Evolutionary conservation across 2,329 filamentous ascomycete genomes (phyloP), one percentile per base, ranked within the genome.

Genomic region (Simplicillium sp.): DNA sequence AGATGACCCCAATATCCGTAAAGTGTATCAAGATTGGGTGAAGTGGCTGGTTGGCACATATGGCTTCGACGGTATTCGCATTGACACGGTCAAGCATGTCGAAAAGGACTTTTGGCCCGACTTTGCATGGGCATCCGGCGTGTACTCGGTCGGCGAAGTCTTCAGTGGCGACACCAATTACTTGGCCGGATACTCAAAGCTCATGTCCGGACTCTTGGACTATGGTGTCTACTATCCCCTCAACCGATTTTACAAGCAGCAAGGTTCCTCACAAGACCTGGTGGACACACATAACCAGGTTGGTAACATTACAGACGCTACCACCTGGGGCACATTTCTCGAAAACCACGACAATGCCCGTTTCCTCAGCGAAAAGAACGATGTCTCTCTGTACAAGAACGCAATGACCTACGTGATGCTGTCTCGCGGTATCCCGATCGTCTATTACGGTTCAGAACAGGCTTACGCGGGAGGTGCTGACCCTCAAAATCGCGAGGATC

Each of bases 361-460:
- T 16, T 77, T 75, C 54, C 55, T 71, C 16, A 68, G 60, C 45
- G 54, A 66, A 43, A 77, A 70, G 38, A 53, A 60, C 9, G 77
- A 82, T 50, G 54, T 68, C 7, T 58, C 72, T 3, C 65, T 80
- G 2, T 70, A 77, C 36, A 74, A 76, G 55, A 83, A 83, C 49
- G 67, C 73, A 5, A 63, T 82, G 33, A 67, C 75, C 0, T 82
- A 75, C 50, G 73, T 71, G n/a, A 68, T 83, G 25, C 67, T 83
- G 14, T 63, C 64, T 3, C 66, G 80, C 41, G 79, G 79, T 15
- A 74, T 82, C 32, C 77, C 78, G 1, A 75, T 81, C 41, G 66
- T 82, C 29, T 84, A 82, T 57, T 71, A 80, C 48, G 80, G 79
- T 20, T 75, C 79, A 45, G 80, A 83, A 56, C 79, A 83, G 50